Conservation (phyloP, 495 filamentous ascomycete species). For the Hyaloscypha finlandica region DNA sequence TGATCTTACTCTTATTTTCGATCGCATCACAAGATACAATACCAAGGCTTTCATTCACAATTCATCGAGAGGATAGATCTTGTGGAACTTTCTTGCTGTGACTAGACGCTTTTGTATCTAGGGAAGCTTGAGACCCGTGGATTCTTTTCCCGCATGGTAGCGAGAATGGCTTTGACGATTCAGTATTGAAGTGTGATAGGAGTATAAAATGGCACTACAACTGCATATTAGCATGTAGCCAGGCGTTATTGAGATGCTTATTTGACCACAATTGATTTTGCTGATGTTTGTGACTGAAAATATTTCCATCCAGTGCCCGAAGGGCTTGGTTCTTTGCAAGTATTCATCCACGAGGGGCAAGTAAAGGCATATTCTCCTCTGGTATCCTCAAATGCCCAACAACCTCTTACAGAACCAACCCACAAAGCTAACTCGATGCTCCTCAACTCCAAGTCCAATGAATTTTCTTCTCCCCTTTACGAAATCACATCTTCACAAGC, state of each 20-base stretch:
- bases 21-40: not conserved
- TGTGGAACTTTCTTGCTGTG: not conserved
- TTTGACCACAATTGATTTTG: not conserved
- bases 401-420: too few relatives aligned
- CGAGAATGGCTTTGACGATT: not conserved
- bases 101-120: not conserved
- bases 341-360: too few relatives aligned
- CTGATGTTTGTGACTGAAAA: not conserved
- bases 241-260: constrained; percentile 26
- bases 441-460: too few relatives aligned
- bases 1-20: constrained; percentile 18
- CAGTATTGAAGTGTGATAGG: not conserved
- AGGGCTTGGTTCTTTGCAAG: too few relatives aligned
- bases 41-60: not conserved
- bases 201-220: constrained; percentile 15
- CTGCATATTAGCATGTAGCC: constrained; percentile 26
- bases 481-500: too few relatives aligned
- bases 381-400: too few relatives aligned
- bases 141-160: not conserved
- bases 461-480: too few relatives aligned
- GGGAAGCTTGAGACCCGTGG: not conserved
- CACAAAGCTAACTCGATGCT: too few relatives aligned
- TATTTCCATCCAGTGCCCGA: not conserved
- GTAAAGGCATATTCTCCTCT: too few relatives aligned
- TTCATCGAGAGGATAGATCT: not conserved